phyloP scores from a whole-genome alignment of 2,329 filamentous ascomycete genomes.

The Sporothrix luriei region DNA sequence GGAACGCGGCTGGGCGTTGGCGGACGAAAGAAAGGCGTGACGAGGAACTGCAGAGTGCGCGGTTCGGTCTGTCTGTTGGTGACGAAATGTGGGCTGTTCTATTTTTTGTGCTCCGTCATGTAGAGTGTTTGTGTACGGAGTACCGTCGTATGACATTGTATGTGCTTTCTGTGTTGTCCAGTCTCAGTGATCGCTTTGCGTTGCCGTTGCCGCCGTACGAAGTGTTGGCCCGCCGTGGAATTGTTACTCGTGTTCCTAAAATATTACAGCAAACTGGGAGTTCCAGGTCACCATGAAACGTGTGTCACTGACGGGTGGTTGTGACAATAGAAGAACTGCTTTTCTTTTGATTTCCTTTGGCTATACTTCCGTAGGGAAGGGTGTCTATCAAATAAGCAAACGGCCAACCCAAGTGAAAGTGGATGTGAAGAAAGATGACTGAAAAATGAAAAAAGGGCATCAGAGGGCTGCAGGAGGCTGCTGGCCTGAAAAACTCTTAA shows the following conservation, averaged over 20 bases:
- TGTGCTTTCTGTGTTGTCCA: constrained; percentile 16
- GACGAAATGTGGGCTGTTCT: background rate
- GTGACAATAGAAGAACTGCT: background rate
- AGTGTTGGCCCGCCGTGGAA: background rate
- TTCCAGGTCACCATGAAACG: background rate
- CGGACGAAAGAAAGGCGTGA: no score
- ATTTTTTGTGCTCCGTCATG: background rate
- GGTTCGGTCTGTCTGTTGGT: constrained; percentile 18
- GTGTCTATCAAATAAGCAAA: no score
- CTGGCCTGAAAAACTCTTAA: background rate
- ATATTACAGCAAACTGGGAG: background rate
- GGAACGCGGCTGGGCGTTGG: no score
- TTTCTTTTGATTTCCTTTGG: no score
- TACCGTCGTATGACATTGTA: background rate
- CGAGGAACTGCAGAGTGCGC: background rate
- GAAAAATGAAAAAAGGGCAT: no score
- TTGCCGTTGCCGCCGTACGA: constrained; percentile 10
- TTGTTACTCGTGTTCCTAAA: background rate
- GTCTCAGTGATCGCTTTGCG: background rate
- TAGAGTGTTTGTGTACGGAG: background rate
- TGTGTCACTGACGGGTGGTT: background rate
- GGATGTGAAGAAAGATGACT: no score
- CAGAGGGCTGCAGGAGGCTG: no score
- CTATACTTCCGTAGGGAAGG: no score
- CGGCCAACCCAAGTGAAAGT: no score